A percentile compares a stretch with the other conserved stretches of the same genome.
Conservation (phyloP, 2,329 filamentous ascomycete species). For the Coniella lustricola region DNA sequence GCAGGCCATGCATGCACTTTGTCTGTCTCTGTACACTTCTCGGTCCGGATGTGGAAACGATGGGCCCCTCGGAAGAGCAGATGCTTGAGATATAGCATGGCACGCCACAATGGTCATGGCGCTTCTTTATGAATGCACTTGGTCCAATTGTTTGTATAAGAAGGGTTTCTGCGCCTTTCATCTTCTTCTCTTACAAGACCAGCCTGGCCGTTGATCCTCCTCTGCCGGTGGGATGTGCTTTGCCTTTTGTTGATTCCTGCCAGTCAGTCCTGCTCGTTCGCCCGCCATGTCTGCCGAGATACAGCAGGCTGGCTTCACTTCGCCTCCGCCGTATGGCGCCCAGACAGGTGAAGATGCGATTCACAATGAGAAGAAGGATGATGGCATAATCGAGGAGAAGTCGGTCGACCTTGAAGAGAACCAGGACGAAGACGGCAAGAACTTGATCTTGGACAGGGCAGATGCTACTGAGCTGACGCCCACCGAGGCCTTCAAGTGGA, state of each 20-base stretch:
- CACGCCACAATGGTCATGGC: too few relatives aligned
- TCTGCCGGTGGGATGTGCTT: too few relatives aligned
- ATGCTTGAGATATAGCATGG: too few relatives aligned
- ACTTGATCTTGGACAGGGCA: constrained; percentile 14
- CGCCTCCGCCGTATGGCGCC: not conserved
- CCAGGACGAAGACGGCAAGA: constrained; percentile 12
- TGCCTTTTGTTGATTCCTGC: too few relatives aligned
- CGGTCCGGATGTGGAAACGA: too few relatives aligned
- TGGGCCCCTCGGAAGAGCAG: too few relatives aligned
- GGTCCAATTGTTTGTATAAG: too few relatives aligned
- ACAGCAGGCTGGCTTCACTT: constrained; percentile 3
- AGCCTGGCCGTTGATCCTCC: too few relatives aligned
- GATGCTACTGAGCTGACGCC: constrained; percentile 27
- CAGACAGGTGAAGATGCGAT: not conserved
- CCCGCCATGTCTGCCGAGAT: constrained; percentile 13
- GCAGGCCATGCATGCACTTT: too few relatives aligned
- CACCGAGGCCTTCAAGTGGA: constrained; percentile 29
- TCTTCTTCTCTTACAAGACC: not conserved
- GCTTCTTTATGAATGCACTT: too few relatives aligned
- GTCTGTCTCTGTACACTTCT: too few relatives aligned
- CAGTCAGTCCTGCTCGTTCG: not conserved
- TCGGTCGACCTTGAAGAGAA: constrained; percentile 12
- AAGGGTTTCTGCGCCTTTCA: not conserved
- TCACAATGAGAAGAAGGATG: constrained; percentile 4
- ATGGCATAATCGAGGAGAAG: constrained; percentile 2